Base-by-base conservation (phyloP, 495 filamentous ascomycete genomes). In the Pseudevernia furfuracea region DNA sequence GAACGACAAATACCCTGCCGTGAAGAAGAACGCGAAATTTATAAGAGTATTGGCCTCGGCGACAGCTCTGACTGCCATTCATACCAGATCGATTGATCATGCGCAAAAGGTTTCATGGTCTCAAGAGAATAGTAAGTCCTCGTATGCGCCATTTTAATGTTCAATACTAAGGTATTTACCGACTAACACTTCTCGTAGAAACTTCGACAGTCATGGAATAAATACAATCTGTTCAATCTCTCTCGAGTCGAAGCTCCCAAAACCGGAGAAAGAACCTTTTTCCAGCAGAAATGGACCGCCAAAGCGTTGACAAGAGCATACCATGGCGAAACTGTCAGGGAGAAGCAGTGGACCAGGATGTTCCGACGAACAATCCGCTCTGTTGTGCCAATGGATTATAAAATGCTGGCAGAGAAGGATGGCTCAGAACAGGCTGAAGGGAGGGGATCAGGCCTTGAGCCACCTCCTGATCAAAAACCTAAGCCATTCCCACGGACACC, bases 261-360 rank as follows among this genome's bases (percentile, higher is more conserved):
- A 4, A 76, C 73, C 55, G 61, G 65, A 19, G 71, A 66, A 14
- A 75, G 75, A 52, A 96, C 92, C 57, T 93, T 89, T 79, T 98
- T 95, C 84, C 94, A 98, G 80, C 94, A 98, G 74, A 97, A 97
- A 89, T 98, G 92, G 92, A 70, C 71, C 0, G 89, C 92, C 64
- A 98, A 97, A 74, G 83, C 91, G 12, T 61, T 83, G 61, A 82
- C 90, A 9, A 89, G 94, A 58, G 85, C 82, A 60, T 98, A 97
- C 74, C 94, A 98, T 77, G 92, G 92, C 69, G 94, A 97, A 74
- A 89, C 95, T 66, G 86, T 98, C 69, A 86, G 85, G 60, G 94
- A 97, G 74, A 83, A 84, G 64, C 84, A 92, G 76, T 98, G 94
- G 94, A 78, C 86, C 74, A 89, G 89, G 73, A 93, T 96, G 86